These are phyloP conservation scores for Cornus controversa DNA, from an alignment of 148 eudicot species.

Conservation along the genomic window DNA sequence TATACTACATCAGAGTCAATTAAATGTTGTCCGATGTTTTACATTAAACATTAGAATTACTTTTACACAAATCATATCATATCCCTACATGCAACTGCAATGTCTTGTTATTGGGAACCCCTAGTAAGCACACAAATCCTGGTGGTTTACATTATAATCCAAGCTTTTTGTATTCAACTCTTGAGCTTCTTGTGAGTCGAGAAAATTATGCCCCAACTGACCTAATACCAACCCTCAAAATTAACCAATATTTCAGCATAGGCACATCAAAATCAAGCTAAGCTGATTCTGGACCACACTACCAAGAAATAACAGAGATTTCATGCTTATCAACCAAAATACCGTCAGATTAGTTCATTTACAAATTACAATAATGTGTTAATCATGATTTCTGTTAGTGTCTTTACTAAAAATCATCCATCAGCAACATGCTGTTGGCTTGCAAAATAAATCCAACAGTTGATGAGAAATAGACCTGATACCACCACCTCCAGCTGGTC, in stretches of 20 bases:
- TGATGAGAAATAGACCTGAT: slow-evolving; percentile 55
- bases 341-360: background rate
- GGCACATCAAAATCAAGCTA: background rate
- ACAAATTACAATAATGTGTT: background rate
- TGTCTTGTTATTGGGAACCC: too few species aligned
- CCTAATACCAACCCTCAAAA: background rate
- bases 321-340: background rate
- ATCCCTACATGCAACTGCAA: too few species aligned
- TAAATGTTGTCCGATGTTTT: too few species aligned
- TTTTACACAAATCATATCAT: too few species aligned
- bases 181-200: background rate
- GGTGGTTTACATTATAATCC: too few species aligned
- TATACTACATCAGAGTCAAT: too few species aligned
- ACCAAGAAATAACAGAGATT: background rate
- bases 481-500: slow-evolving; percentile 98
- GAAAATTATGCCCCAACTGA: background rate
- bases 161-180: background rate
- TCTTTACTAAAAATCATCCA: too few species aligned
- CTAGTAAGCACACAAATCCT: too few species aligned
- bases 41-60: too few species aligned
- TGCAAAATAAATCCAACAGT: background rate
- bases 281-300: background rate
- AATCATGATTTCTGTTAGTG: too few species aligned
- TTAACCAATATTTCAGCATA: background rate
- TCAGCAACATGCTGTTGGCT: background rate